A percentile compares a stretch with the other conserved stretches of the same genome.
Evolutionary conservation across 1,284 basidiomycete species (phyloP).

Genomic region (Leccinum insolens): DNA sequence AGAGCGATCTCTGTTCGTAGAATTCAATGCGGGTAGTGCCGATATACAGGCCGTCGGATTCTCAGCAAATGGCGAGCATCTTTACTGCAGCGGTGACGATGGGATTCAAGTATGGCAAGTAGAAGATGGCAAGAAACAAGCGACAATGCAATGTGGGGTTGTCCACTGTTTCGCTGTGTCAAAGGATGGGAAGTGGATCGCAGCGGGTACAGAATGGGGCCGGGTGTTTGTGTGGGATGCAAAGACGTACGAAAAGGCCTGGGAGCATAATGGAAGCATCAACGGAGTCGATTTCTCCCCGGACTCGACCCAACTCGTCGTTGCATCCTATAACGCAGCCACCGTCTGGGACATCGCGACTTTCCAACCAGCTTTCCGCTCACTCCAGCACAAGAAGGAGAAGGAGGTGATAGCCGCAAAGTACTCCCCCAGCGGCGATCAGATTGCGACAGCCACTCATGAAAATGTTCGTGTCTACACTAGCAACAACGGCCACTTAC

Average conservation of each 20-base stretch:
- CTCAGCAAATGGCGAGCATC: background rate
- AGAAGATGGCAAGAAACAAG: background rate
- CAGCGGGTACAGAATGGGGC: background rate
- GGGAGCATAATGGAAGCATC: background rate
- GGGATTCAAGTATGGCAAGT: background rate
- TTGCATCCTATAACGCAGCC: background rate
- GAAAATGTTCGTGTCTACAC: background rate
- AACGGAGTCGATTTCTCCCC: slow-evolving; percentile 10
- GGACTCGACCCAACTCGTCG: background rate
- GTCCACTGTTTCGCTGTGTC: background rate
- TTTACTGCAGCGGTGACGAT: background rate
- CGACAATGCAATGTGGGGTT: background rate
- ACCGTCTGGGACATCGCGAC: background rate
- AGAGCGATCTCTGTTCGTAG: background rate
- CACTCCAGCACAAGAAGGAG: background rate
- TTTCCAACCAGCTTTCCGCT: rapidly evolving
- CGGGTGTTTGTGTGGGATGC: background rate
- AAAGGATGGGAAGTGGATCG: background rate
- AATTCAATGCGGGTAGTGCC: background rate
- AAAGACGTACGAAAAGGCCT: background rate
- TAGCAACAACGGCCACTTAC: slow-evolving; percentile 1
- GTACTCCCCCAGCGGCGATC: slow-evolving; percentile 7
- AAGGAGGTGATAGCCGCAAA: background rate
- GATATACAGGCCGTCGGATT: background rate
- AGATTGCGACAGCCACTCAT: background rate